These are phyloP conservation scores for Gracilaria domingensis DNA, from an alignment of 23 red algal species.

Conservation along the genomic window DNA sequence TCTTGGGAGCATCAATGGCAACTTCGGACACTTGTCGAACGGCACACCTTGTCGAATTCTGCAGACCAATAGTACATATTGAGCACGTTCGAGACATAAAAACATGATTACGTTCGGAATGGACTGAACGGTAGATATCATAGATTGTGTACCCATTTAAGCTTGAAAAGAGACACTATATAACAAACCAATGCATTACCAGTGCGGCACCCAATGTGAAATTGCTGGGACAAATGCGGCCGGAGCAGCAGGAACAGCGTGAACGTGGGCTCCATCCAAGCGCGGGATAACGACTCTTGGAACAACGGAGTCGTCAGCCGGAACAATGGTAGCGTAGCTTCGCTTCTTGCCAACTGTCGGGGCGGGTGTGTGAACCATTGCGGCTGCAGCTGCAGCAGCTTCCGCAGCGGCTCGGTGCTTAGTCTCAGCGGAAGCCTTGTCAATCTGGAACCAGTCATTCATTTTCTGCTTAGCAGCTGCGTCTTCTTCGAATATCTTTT, in stretches of 20 bases:
- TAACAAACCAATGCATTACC: background rate
- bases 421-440: slow-evolving; percentile 18
- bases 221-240: slow-evolving; percentile 19
- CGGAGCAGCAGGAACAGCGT: slow-evolving; percentile 2
- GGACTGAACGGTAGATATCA: background rate
- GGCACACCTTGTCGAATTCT: background rate
- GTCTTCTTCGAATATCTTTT: slow-evolving; percentile 36
- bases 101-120: background rate
- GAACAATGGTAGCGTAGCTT: slow-evolving; percentile 23
- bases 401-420: slow-evolving; percentile 32
- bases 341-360: slow-evolving; percentile 47
- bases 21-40: background rate
- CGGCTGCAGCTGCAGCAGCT: slow-evolving; percentile 21
- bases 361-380: slow-evolving; percentile 10
- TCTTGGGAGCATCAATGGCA: background rate
- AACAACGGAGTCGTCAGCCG: slow-evolving; percentile 61
- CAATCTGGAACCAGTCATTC: slow-evolving; percentile 51
- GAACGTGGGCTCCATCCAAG: slow-evolving; percentile 31
- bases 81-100: background rate
- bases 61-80: background rate
- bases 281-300: slow-evolving; percentile 44
- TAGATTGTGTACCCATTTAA: background rate
- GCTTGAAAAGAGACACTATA: background rate
- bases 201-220: slow-evolving; percentile 40
- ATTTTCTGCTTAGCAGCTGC: slow-evolving; percentile 15